Base-by-base conservation (phyloP, 2,329 filamentous ascomycete species). In the Arthrobotrys sphaeroides region DNA sequence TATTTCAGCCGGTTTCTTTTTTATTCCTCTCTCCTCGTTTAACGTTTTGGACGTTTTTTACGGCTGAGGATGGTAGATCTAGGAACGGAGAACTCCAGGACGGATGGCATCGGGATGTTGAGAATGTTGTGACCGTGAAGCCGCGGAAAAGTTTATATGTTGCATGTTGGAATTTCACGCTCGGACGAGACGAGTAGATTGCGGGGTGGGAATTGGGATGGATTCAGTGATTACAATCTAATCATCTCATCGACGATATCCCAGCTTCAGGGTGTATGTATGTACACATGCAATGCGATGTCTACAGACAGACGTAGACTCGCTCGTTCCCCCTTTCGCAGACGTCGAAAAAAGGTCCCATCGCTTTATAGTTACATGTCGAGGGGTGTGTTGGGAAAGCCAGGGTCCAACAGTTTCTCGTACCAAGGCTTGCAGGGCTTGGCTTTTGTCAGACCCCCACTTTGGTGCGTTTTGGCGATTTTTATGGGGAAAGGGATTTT, bases 391-490 rank as follows among this genome's bases (percentile, higher is more conserved):
- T 55, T 55, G 51, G n/a, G n/a, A n/a, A n/a, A 16, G 51, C 51
- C 31, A 55, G 51, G 51, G 49, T 55, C 49, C 28, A 22, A 38
- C 26, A 36, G 12, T 22, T 38, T 55, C 18, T 38, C n/a, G n/a
- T n/a, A 55, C 31, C 51, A 55, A 55, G 51, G 28, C 31, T 53
- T 55, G 51, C 31, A 55, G 51, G n/a, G 24, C 51, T 55, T 55
- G 51, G 51, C 51, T 38, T 33, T 55, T 6, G 31, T 31, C 18
- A 36, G 18, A 55, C 47, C 47, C 51, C 51, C 51, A 55, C 51
- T 24, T 38, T 53, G n/a, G 33, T 38, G 31, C 51, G n/a, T n/a
- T n/a, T n/a, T n/a, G 24, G 31, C 9, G n/a, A n/a, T n/a, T n/a
- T n/a, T 36, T 38, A 55, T 55, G 31, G 31, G 31, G 49, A 55